A percentile compares a stretch with the other conserved stretches of the same genome.
These are phyloP conservation scores for Suillus placidus DNA, from an alignment of 768 basidiomycete genomes.

Conservation along the genomic window DNA sequence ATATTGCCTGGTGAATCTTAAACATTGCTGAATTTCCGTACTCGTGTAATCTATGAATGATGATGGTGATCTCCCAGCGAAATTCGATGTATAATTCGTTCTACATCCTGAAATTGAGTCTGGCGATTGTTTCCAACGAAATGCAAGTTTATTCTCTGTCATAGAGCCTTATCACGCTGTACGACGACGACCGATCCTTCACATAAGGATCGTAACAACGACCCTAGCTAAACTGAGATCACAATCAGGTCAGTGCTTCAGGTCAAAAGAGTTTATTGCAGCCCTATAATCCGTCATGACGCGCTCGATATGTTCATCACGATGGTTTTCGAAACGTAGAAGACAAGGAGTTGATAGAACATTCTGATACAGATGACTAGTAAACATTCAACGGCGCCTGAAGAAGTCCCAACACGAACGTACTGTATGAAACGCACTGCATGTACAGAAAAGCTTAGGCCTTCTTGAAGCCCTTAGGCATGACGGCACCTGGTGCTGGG, in stretches of 20 bases:
- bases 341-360: neutral
- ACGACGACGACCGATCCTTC: too few species aligned
- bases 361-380: neutral
- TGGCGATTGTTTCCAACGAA: neutral
- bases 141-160: neutral
- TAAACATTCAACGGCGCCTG: neutral
- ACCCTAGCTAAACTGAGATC: neutral
- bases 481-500: conserved; percentile 51
- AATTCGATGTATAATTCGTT: neutral
- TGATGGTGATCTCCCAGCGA: neutral
- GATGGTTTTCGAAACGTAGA: neutral
- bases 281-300: neutral
- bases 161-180: too few species aligned
- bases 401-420: neutral
- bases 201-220: too few species aligned
- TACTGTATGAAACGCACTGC: neutral
- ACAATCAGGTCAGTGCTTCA: neutral
- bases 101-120: neutral
- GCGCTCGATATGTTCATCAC: neutral
- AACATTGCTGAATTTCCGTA: neutral
- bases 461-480: conserved; percentile 50
- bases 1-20: conserved; percentile 30
- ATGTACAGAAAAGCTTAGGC: neutral
- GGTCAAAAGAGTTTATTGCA: neutral
- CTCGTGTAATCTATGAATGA: neutral